Percentiles rank a stretch among this genome's conserved stretches.
phyloP scores from a whole-genome alignment of 1,284 basidiomycete genomes.

The Leucoagaricus sp. region DNA sequence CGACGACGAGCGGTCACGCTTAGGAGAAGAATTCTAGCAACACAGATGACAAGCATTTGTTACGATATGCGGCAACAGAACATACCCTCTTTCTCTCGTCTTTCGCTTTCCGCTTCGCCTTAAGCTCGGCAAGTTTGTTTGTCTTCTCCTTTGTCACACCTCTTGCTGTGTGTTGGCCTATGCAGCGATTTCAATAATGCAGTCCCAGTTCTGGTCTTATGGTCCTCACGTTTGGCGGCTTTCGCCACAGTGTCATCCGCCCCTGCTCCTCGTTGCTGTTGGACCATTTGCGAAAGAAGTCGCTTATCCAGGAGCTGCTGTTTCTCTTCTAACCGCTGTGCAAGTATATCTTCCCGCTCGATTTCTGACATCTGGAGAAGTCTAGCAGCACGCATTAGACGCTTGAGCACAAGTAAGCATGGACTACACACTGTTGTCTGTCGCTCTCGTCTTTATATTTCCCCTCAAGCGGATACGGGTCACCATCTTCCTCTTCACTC shows the following conservation, averaged over 20 bases:
- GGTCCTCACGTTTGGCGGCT: constrained; percentile 68
- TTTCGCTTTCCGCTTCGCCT: constrained; percentile 79
- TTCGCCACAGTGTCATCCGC: constrained; percentile 61
- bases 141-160: constrained; percentile 85
- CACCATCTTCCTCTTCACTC: constrained; percentile 58
- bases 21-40: constrained; percentile 47
- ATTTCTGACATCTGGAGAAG: constrained; percentile 83
- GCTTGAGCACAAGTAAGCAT: neutral
- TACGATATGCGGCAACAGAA: neutral
- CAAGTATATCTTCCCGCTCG: constrained; percentile 85
- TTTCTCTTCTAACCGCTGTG: constrained; percentile 79
- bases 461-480: constrained; percentile 89
- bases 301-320: constrained; percentile 75
- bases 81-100: constrained; percentile 74
- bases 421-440: constrained; percentile 65
- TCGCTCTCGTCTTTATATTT: constrained; percentile 87
- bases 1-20: constrained; percentile 67
- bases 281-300: constrained; percentile 77
- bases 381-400: constrained; percentile 41
- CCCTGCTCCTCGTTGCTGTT: constrained; percentile 54
- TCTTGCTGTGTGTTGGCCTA: constrained; percentile 75
- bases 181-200: constrained; percentile 15
- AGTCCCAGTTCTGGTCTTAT: constrained; percentile 6
- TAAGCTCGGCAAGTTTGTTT: constrained; percentile 80
- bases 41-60: too few relatives aligned